These are phyloP conservation scores for Termitomyces sp. DNA, from an alignment of 768 basidiomycete species.

Conservation along the genomic window DNA sequence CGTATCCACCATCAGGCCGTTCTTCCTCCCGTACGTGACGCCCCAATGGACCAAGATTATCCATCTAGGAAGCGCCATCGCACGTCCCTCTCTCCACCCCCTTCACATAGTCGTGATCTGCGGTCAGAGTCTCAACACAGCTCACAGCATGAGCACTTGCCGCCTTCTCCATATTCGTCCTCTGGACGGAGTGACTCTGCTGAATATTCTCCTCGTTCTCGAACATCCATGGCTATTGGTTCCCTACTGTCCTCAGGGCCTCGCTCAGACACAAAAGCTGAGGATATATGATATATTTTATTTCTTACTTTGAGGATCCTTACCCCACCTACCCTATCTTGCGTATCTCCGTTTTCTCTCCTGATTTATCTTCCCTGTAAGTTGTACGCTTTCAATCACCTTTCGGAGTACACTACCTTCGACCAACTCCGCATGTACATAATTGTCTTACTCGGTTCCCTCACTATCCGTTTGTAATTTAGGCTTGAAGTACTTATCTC, in stretches of 20 bases:
- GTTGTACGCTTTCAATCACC: conserved; percentile 9
- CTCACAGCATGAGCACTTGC: conserved; percentile 40
- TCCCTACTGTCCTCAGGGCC: conserved; percentile 54
- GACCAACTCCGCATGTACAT: conserved; percentile 3
- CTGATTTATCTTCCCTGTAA: conserved; percentile 8
- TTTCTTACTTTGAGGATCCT: background rate
- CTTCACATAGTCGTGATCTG: conserved; percentile 37
- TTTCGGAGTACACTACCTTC: background rate
- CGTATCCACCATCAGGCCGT: conserved; percentile 20
- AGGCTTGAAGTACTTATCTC: background rate
- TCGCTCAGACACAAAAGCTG: conserved; percentile 30
- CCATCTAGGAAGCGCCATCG: conserved; percentile 58
- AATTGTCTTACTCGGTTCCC: conserved; percentile 4
- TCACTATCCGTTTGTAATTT: conserved; percentile 1
- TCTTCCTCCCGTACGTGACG: conserved; percentile 28
- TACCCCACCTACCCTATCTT: background rate
- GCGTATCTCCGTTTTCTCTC: background rate
- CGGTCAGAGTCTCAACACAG: conserved; percentile 26
- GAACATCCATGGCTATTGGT: conserved; percentile 76
- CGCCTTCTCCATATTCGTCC: conserved; percentile 72
- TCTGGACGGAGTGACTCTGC: conserved; percentile 59
- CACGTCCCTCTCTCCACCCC: conserved; percentile 49
- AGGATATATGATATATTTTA: conserved; percentile 21
- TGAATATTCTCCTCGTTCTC: conserved; percentile 65
- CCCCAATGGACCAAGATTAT: conserved; percentile 32